Base-by-base conservation (phyloP, 2,329 filamentous ascomycete genomes). In the Hypoxylon sp. region DNA sequence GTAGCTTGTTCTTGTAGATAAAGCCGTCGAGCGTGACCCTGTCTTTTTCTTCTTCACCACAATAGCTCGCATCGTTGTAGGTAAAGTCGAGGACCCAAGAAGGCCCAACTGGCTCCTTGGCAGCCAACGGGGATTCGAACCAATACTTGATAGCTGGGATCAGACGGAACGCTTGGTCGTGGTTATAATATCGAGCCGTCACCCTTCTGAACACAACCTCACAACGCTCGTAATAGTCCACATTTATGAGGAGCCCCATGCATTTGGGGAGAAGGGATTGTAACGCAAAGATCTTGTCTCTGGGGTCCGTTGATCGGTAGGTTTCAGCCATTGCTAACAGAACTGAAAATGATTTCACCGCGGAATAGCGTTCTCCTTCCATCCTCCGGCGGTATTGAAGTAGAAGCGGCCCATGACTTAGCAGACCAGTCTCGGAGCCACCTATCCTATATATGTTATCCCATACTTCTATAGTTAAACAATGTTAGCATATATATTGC, bases 81-180 rank as follows among this genome's bases (percentile, higher is more conserved):
- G 42, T 26, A 24, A 58, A 38, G 15, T 58, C 55, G 9, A 42
- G 35, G 18, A 48, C 43, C 55, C 48, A 58, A 29, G 48, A 58
- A 15, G 42, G 48, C 20, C 35, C 24, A 21, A 17, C 9, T 13
- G 33, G 9, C 4, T n/a, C 21, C n/a, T 33, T 15, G n/a, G 21
- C 10, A 15, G 27, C 11, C 11, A 10, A 35, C 7, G n/a, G 42
- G 1, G 42, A 48, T 45, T 58, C 55, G 21, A 53, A 27, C 15
- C 23, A 21, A n/a, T 45, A 38, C 6, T 24, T 43, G 11, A 42
- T 42, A 2, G 1, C 27, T 5, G 7, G 11, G 17, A n/a, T 20
- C 15, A 46, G 23, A 17, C 2, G 3, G 20, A 31, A 17, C 7
- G 1, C 11, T 15, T 13, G 1, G 4, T n/a, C 2, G 5, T 17